Evolutionary conservation across 73 alveolate species (phyloP).

Genomic region (Paramecium sonneborni): DNA sequence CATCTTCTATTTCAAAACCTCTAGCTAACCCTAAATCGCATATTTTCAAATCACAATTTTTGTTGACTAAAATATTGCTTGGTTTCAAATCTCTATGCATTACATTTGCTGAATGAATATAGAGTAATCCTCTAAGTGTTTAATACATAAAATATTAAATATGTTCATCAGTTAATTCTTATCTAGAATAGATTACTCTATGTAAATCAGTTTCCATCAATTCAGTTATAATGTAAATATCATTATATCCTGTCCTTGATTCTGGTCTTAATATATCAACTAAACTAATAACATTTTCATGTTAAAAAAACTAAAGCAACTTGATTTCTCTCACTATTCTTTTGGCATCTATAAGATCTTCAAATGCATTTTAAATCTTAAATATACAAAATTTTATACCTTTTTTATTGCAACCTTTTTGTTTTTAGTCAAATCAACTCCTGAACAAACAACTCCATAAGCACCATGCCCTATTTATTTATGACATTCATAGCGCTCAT

Average conservation of each 20-base stretch:
- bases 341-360: conserved; percentile 90
- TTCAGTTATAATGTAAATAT: conserved; percentile 90
- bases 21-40: conserved; percentile 92
- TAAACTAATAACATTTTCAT: conserved; percentile 83
- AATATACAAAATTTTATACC: conserved; percentile 23
- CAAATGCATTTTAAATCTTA: conserved; percentile 84
- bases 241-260: conserved; percentile 90
- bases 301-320: conserved; percentile 84
- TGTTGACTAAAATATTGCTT: conserved; percentile 87
- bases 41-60: conserved; percentile 92
- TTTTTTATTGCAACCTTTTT: conserved; percentile 92
- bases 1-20: conserved; percentile 70
- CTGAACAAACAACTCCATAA: conserved; percentile 94
- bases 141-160: conserved; percentile 86
- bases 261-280: conserved; percentile 86
- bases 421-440: conserved; percentile 77
- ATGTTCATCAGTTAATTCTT: conserved; percentile 87
- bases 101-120: conserved; percentile 93
- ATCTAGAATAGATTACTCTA: conserved; percentile 87
- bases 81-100: conserved; percentile 96
- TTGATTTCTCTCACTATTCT: conserved; percentile 89
- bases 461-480: conserved; percentile 90
- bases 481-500: conserved; percentile 77
- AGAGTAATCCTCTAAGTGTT: conserved; percentile 84
- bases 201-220: conserved; percentile 95